phyloP scores from a whole-genome alignment of 2,329 filamentous ascomycete genomes.

The Phaeosphaeriaceae sp. region DNA sequence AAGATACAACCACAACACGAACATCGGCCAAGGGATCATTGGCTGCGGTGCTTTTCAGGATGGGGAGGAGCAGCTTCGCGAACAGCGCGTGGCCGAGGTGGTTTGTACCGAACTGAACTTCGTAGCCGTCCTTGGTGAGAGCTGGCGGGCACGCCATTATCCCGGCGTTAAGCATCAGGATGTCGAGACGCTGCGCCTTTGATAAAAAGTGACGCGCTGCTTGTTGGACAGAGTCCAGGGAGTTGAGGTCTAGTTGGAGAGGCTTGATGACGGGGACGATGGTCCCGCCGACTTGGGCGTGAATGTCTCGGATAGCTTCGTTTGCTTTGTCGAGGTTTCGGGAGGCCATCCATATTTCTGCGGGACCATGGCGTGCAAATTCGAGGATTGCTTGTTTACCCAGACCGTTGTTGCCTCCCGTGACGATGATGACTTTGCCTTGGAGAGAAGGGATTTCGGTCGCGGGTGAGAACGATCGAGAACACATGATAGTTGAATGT shows the following conservation, averaged over 20 bases:
- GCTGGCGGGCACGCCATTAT: slow-evolving; percentile 33
- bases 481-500: no score
- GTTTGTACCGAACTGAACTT: slow-evolving; percentile 56
- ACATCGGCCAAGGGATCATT: not conserved
- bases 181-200: slow-evolving; percentile 17
- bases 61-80: slow-evolving; percentile 50
- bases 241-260: not conserved
- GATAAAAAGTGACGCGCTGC: not conserved
- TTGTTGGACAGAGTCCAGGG: not conserved
- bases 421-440: not conserved
- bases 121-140: slow-evolving; percentile 53
- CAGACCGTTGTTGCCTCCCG: not conserved
- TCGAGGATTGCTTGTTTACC: not conserved
- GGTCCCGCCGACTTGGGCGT: not conserved
- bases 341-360: not conserved
- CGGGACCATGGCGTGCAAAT: not conserved
- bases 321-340: not conserved
- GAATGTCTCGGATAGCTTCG: not conserved
- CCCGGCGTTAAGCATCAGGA: slow-evolving; percentile 54
- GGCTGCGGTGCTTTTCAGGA: slow-evolving; percentile 45
- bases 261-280: not conserved
- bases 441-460: not conserved
- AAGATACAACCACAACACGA: not conserved
- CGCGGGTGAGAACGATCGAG: not conserved
- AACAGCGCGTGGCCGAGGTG: slow-evolving; percentile 55